Percentiles rank a stretch among this genome's conserved stretches.
These are phyloP conservation scores for Oldenlandia corymbosa DNA, from an alignment of 257 asterid species.

Conservation along the genomic window DNA sequence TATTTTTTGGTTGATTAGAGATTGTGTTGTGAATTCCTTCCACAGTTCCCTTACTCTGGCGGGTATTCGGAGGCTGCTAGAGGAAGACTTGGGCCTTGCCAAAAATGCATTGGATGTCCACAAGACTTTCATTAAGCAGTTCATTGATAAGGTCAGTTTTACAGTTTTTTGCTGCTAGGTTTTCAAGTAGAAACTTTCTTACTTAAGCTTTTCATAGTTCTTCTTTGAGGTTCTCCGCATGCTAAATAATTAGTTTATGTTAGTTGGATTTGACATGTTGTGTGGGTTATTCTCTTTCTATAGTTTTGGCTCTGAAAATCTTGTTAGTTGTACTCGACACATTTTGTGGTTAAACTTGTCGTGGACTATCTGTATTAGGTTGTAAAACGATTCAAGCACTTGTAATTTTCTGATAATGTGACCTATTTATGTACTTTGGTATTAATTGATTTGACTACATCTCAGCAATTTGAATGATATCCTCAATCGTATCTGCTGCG, in stretches of 20 bases:
- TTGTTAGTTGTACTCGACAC: not conserved
- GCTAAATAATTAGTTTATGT: not conserved
- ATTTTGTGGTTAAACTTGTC: too few species aligned
- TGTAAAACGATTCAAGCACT: not conserved
- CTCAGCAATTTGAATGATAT: not conserved
- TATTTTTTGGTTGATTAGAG: not conserved
- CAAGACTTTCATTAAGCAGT: constrained; percentile 57
- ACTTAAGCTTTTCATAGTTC: not conserved
- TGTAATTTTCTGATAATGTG: not conserved
- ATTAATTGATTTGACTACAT: not conserved
- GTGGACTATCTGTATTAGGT: too few species aligned
- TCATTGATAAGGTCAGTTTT: constrained; percentile 56
- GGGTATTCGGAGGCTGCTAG: constrained; percentile 71
- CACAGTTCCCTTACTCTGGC: constrained; percentile 66
- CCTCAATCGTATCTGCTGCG: not conserved
- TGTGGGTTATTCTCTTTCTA: not conserved
- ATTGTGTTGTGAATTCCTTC: constrained; percentile 10
- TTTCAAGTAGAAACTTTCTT: not conserved
- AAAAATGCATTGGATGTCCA: constrained; percentile 64
- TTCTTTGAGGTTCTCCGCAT: not conserved
- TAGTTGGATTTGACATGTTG: not conserved
- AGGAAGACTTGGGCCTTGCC: constrained; percentile 75
- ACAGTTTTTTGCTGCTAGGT: not conserved
- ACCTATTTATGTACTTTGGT: not conserved
- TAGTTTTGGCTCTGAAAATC: not conserved